Evolutionary conservation across 106 monocot genomes (phyloP).

Genomic region (Allium fistulosum): DNA sequence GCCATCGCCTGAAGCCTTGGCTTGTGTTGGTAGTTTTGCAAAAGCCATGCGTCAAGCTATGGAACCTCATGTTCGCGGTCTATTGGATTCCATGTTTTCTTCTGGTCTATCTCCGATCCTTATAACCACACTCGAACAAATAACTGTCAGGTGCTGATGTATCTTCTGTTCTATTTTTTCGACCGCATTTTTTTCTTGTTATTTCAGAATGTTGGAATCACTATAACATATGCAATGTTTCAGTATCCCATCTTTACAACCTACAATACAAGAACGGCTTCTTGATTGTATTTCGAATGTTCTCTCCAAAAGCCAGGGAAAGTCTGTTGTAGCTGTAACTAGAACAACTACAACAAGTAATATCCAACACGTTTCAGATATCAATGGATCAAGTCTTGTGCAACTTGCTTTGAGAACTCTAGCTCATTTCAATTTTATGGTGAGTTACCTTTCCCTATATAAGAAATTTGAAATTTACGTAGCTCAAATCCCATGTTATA

Average conservation of each 20-base stretch:
- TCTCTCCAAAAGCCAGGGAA: conserved; percentile 60
- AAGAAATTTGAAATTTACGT: no score
- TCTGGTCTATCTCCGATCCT: conserved; percentile 73
- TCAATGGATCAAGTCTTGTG: conserved; percentile 51
- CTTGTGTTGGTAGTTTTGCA: conserved; percentile 93
- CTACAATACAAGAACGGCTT: conserved; percentile 82
- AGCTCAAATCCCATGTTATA: no score
- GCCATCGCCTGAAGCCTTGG: conserved; percentile 85
- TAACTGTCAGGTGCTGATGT: conserved; percentile 51
- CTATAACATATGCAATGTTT: conserved; percentile 1
- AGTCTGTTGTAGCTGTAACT: conserved; percentile 18
- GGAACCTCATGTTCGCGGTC: conserved; percentile 83
- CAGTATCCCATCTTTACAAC: conserved; percentile 90
- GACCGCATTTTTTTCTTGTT: conserved; percentile 1
- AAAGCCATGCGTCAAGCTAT: conserved; percentile 81
- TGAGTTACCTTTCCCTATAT: conserved; percentile 6
- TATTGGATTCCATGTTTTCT: conserved; percentile 83
- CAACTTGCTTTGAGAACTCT: conserved; percentile 90
- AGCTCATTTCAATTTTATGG: conserved; percentile 88
- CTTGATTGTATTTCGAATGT: conserved; percentile 74
- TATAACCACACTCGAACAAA: conserved; percentile 73
- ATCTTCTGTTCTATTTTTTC: conserved; percentile 1
- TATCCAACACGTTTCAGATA: conserved; percentile 54
- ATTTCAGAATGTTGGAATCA: not conserved
- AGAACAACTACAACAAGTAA: conserved; percentile 34